Conservation (phyloP, 176 grass and related monocot genomes). For the Bolboschoenus planiculmis region DNA sequence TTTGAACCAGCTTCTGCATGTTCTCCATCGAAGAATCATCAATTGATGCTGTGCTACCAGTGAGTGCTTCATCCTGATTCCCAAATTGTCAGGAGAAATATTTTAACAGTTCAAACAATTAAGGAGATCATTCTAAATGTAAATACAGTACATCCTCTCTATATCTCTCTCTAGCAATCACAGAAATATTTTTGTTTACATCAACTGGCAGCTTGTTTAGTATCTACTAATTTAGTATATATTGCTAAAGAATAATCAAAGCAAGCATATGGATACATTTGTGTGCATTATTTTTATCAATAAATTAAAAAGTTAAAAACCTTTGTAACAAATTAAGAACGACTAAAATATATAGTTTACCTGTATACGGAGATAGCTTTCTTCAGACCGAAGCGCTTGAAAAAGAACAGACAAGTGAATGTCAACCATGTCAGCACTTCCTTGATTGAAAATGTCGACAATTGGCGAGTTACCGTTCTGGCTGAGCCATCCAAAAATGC, state of each 20-base stretch:
- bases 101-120: not conserved
- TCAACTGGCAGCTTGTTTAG: too few species aligned
- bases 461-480: slow-evolving; percentile 33
- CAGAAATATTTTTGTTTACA: too few species aligned
- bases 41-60: not conserved
- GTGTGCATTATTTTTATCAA: too few species aligned
- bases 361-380: slow-evolving; percentile 51
- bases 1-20: not conserved
- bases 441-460: slow-evolving; percentile 53
- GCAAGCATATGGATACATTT: too few species aligned
- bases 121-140: too few species aligned
- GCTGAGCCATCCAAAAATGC: slow-evolving; percentile 47
- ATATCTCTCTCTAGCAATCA: not conserved
- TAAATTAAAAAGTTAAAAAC: not conserved
- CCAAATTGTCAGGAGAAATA: not conserved
- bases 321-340: not conserved
- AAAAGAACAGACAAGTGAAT: slow-evolving; percentile 52
- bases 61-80: not conserved
- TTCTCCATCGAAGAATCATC: not conserved
- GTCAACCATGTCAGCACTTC: slow-evolving; percentile 54
- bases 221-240: too few species aligned
- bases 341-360: not conserved
- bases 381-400: slow-evolving; percentile 20
- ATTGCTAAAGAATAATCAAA: too few species aligned
- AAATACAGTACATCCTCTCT: not conserved